Evolutionary conservation across 73 alveolate genomes (phyloP).

Genomic region (Paramecium primaurelia): DNA sequence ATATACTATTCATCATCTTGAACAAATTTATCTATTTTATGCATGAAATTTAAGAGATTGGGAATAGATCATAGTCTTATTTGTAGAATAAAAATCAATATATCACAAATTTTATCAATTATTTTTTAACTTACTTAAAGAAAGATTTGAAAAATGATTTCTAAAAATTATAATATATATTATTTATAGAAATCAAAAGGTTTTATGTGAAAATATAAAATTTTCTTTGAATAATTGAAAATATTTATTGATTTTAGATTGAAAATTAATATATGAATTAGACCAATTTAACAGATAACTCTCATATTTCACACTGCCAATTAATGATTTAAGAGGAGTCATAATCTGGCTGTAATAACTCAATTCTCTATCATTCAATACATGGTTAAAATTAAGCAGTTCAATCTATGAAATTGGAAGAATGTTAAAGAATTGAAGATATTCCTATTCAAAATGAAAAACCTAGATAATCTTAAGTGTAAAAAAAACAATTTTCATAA

Average conservation of each 20-base stretch:
- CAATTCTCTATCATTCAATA: background rate
- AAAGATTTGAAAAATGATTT: too few species aligned
- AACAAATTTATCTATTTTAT: too few species aligned
- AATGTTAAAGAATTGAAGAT: background rate
- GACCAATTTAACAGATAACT: background rate
- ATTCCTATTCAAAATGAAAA: background rate
- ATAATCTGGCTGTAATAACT: background rate
- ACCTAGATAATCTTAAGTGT: background rate
- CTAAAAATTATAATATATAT: too few species aligned
- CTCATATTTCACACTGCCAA: background rate
- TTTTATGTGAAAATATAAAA: background rate
- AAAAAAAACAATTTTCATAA: background rate
- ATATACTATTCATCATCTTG: too few species aligned
- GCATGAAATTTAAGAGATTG: too few species aligned
- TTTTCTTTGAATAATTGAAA: background rate
- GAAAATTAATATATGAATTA: background rate
- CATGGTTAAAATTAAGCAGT: background rate
- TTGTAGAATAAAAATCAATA: too few species aligned
- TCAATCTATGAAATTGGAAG: background rate
- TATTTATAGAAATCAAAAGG: background rate
- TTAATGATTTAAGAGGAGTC: background rate
- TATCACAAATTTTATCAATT: too few species aligned
- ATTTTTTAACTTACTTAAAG: too few species aligned
- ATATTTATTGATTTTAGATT: background rate
- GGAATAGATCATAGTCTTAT: too few species aligned